These are phyloP conservation scores for Telopea speciosissima DNA, from an alignment of 177 flowering plant species.

Conservation along the genomic window DNA sequence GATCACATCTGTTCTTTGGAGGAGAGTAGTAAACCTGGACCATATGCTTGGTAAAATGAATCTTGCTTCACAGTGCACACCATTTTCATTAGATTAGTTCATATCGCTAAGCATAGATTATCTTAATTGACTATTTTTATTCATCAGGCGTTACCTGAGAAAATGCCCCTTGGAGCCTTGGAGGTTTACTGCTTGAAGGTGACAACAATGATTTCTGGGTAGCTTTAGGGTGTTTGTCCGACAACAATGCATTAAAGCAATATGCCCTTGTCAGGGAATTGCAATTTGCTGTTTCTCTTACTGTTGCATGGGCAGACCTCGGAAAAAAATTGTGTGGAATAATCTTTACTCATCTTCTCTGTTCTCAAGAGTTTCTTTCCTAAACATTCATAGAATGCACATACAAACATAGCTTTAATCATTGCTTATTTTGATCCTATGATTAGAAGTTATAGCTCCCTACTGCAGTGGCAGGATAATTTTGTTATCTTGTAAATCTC, in stretches of 20 bases:
- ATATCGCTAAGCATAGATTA: neutral
- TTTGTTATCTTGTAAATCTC: no score
- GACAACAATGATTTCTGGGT: conserved; percentile 80
- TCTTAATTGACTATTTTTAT: conserved; percentile 18
- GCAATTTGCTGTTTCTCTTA: conserved; percentile 84
- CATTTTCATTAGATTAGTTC: neutral
- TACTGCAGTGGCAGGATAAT: no score
- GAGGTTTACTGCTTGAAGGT: conserved; percentile 73
- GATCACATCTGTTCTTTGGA: conserved; percentile 46
- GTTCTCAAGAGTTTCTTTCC: neutral
- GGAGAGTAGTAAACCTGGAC: conserved; percentile 23
- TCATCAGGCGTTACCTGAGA: conserved; percentile 74
- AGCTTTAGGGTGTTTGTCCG: conserved; percentile 69
- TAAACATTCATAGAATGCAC: no score
- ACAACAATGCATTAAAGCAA: conserved; percentile 52
- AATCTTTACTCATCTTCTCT: neutral
- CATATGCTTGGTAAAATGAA: conserved; percentile 53
- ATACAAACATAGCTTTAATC: no score
- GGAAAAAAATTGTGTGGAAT: no score
- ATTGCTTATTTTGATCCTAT: no score
- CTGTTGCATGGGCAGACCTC: conserved; percentile 88
- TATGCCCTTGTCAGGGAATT: conserved; percentile 84
- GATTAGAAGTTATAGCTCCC: no score
- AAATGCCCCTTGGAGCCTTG: conserved; percentile 90
- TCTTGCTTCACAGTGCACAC: conserved; percentile 1